Evolutionary conservation across 352 stramenopile species (phyloP), one percentile per base, ranked within the genome.

Genomic region (Globisporangium polare): DNA sequence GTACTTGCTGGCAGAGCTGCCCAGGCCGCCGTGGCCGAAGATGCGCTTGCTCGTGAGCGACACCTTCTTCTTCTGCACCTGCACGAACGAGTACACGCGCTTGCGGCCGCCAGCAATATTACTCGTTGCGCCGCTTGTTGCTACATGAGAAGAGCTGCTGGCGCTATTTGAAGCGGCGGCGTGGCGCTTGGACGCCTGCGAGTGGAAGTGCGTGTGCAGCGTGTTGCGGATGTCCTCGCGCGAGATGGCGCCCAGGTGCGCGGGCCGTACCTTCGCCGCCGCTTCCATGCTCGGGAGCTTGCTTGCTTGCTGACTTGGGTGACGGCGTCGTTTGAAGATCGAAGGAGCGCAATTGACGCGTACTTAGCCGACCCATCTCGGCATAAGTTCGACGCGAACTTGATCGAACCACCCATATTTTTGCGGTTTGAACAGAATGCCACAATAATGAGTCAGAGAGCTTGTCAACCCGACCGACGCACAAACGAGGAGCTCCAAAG

Each of bases 1-100:
- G 55, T 76, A 77, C 60, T 84, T 90, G 66, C 45, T 69, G 35
- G 60, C 31, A 31, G 39, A 71, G 45, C 64, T 56, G 41, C 62
- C 61, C 26, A 71, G 24, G 1, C 52, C 60, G 12, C 59, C 29
- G 4, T 67, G 60, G 2, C 72, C 70, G 45, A 90, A 88, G 12
- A 88, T 68, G 33, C 76, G 75, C 60, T 89, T 90, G 65, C 59
- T 72, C 39, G 72, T 70, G 8, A 77, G 72, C 62, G 65, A 77
- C 18, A 69, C 62, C 47, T 87, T 88, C 63, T 80, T 75, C 47
- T 88, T 90, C 47, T 87, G 75, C 47, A 90, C 81, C 41, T 85
- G 73, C 31, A 90, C 62, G 59, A 89, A 88, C 26, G 74, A 77
- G 54, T 75, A 81, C 29, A 89, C 73, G 31, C 72, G 75, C 46